phyloP scores from a whole-genome alignment of 768 basidiomycete genomes.

The Leccinum arenicola region DNA sequence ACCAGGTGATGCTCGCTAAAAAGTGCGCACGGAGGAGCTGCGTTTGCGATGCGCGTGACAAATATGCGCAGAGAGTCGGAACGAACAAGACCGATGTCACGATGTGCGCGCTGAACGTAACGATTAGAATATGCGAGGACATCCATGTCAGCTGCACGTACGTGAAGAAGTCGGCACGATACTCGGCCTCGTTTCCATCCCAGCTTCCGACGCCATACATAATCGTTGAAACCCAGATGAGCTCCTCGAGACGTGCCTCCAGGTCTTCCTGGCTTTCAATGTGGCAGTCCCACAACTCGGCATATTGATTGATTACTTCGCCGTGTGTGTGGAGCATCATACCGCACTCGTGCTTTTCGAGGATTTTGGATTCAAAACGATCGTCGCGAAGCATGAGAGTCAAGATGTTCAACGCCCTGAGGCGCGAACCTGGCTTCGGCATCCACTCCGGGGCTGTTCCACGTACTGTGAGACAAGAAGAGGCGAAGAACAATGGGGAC shows the following conservation, averaged over 20 bases:
- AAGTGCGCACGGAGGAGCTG: constrained; percentile 62
- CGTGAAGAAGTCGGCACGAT: constrained; percentile 68
- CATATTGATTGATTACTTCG: constrained; percentile 41
- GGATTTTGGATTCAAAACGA: constrained; percentile 27
- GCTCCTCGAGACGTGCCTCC: constrained; percentile 56
- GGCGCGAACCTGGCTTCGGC: constrained; percentile 32
- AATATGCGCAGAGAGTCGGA: constrained; percentile 44
- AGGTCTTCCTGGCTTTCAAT: constrained; percentile 37
- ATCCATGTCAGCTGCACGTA: constrained; percentile 36
- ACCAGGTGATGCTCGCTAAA: constrained; percentile 48
- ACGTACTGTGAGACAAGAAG: neutral
- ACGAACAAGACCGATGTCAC: constrained; percentile 67
- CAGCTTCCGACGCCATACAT: constrained; percentile 54
- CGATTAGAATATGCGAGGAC: constrained; percentile 4
- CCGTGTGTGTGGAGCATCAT: constrained; percentile 38
- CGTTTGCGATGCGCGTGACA: constrained; percentile 57
- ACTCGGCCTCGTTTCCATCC: constrained; percentile 31
- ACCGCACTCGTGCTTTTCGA: constrained; percentile 35
- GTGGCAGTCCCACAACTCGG: constrained; percentile 45
- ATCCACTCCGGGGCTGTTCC: constrained; percentile 23
- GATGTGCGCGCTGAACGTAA: constrained; percentile 56
- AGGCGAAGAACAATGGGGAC: neutral
- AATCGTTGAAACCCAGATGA: constrained; percentile 53
- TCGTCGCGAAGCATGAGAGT: constrained; percentile 53
- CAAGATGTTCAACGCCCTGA: constrained; percentile 48